Evolutionary conservation across 176 grass and related monocot species (phyloP).

Genomic region (Cenchrus americanus): DNA sequence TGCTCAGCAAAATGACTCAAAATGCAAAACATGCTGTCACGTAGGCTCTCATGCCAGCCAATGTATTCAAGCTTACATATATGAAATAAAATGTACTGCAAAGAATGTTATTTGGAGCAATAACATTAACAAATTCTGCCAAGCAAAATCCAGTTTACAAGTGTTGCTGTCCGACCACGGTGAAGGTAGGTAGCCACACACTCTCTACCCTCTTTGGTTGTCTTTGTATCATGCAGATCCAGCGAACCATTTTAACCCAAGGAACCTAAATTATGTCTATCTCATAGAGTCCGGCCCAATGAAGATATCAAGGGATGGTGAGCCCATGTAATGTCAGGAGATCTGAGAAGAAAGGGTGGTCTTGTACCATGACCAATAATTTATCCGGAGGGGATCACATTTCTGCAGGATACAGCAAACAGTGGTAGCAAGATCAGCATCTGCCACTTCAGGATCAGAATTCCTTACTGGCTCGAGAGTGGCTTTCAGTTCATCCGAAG

Average conservation of each 20-base stretch:
- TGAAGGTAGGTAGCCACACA: background rate
- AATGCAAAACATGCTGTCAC: background rate
- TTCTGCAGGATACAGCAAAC: conserved; percentile 74
- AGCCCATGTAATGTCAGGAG: conserved; percentile 31
- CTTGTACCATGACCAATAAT: conserved; percentile 88
- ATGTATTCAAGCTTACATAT: conserved; percentile 2
- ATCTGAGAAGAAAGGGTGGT: conserved; percentile 60
- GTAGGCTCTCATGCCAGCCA: background rate
- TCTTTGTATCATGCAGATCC: conserved; percentile 2
- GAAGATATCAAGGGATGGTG: background rate
- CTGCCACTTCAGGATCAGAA: conserved; percentile 38
- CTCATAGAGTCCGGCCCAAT: background rate
- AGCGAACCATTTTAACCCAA: background rate
- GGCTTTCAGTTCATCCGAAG: conserved; percentile 67
- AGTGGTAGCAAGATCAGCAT: conserved; percentile 51
- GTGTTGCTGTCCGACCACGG: background rate
- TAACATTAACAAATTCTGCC: conserved; percentile 14
- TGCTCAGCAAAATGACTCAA: background rate
- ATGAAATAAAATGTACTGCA: conserved; percentile 23
- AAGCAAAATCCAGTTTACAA: conserved; percentile 12
- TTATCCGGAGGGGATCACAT: conserved; percentile 80
- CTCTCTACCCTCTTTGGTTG: background rate
- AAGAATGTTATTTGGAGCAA: background rate
- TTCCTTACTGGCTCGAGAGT: conserved; percentile 46
- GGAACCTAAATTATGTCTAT: background rate